These are phyloP conservation scores for Candida sithepensis DNA, from an alignment of 805 yeast species.

Conservation along the genomic window DNA sequence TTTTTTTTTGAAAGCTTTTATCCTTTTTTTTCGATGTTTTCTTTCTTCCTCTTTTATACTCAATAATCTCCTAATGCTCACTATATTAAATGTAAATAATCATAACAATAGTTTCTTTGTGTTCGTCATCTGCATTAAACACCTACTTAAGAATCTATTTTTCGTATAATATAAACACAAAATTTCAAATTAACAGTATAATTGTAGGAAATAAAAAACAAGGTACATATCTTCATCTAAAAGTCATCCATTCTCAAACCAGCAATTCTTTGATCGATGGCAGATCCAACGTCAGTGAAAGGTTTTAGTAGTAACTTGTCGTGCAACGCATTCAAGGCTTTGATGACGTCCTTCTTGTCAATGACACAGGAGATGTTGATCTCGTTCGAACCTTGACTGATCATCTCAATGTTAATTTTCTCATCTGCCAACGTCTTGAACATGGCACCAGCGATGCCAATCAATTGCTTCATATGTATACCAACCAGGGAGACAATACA, in stretches of 20 bases:
- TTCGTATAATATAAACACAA: too few relatives aligned
- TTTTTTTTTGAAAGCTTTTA: not conserved
- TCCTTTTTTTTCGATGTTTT: not conserved
- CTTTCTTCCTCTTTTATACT: not conserved
- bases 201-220: not conserved
- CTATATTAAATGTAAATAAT: too few relatives aligned
- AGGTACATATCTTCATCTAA: not conserved
- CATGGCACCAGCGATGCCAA: slow-evolving; percentile 97
- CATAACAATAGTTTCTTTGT: not conserved
- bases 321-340: slow-evolving; percentile 85
- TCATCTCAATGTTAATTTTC: slow-evolving; percentile 93
- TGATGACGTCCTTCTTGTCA: slow-evolving; percentile 73
- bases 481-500: slow-evolving; percentile 94
- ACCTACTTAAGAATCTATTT: too few relatives aligned
- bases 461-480: slow-evolving; percentile 92
- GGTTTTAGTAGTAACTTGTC: slow-evolving; percentile 60
- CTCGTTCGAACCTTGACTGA: slow-evolving; percentile 97
- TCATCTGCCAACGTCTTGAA: slow-evolving; percentile 91
- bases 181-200: too few relatives aligned
- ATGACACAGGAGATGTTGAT: slow-evolving; percentile 95
- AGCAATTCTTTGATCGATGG: slow-evolving; percentile 43
- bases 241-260: slow-evolving; percentile 37
- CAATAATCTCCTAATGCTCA: not conserved
- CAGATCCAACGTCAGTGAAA: slow-evolving; percentile 29
- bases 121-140: too few relatives aligned